These are phyloP conservation scores for Tuber umbilicatum DNA, from an alignment of 495 filamentous ascomycete genomes.

Conservation along the genomic window DNA sequence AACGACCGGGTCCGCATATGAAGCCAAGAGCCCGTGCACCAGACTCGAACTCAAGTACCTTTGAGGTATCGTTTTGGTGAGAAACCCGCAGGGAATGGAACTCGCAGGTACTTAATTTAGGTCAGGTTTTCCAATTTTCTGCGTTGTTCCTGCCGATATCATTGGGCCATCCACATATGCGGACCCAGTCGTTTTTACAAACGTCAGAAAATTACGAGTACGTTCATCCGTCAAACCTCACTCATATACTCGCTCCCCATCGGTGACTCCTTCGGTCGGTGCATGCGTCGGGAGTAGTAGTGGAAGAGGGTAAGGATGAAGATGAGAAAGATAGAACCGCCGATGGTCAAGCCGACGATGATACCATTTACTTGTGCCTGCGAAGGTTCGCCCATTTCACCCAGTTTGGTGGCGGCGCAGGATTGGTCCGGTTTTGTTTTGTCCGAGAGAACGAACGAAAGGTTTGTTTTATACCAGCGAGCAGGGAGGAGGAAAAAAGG, in stretches of 20 bases:
- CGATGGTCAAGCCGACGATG: constrained; percentile 35
- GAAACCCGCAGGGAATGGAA: too few relatives aligned
- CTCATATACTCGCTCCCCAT: constrained; percentile 24
- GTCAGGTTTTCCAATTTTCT: too few relatives aligned
- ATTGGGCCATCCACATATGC: too few relatives aligned
- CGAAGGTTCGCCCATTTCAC: constrained; percentile 30
- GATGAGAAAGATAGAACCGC: constrained; percentile 30
- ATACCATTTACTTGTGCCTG: constrained; percentile 36
- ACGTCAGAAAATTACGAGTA: too few relatives aligned
- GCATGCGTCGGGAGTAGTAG: constrained; percentile 36
- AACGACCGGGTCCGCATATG: too few relatives aligned
- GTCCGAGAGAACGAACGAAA: background rate
- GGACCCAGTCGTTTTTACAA: too few relatives aligned
- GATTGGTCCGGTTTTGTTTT: background rate
- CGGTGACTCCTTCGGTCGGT: constrained; percentile 23
- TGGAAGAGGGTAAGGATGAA: constrained; percentile 38
- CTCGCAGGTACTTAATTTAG: too few relatives aligned
- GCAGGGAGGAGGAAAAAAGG: background rate
- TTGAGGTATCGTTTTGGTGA: too few relatives aligned
- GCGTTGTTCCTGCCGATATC: too few relatives aligned
- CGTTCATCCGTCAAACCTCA: constrained; percentile 1
- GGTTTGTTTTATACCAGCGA: background rate
- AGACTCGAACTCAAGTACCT: too few relatives aligned
- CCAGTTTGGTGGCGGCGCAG: background rate
- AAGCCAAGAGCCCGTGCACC: too few relatives aligned